Evolutionary conservation across 2,329 filamentous ascomycete species (phyloP), one percentile per base, ranked within the genome.

Genomic region (Fusarium goolgardi): DNA sequence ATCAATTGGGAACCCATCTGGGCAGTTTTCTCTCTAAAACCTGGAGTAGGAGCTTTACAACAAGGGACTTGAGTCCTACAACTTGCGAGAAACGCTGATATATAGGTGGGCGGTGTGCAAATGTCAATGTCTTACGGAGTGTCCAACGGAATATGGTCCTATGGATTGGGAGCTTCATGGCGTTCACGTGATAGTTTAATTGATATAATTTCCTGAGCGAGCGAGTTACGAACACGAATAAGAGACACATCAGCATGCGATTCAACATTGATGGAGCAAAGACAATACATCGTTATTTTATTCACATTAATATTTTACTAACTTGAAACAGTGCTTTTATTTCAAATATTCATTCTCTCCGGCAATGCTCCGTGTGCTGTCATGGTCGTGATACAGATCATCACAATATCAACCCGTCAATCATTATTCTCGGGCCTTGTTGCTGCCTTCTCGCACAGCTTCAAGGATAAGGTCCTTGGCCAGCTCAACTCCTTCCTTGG

Each of bases 401-500:
- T 16, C 31, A 40, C 25, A 47, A 47, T 64, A 43, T 63, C 27
- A 54, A 40, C 55, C 53, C 53, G 35, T 59, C 20, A 58, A 46
- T 55, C 37, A 69, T 70, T 73, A 74, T 58, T 79, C 77, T 49
- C 71, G 73, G n/a, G 73, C 45, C 72, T 77, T 78, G 72, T 71
- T 78, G 41, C 78, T 67, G 27, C 88, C 90, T 58, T 90, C 88
- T 55, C 86, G 85, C 13, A 98, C 91, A 67, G 94, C 92, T 63
- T 93, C 89, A 65, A 99, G 82, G 65, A 99, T 97, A 77, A 97
- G 84, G 62, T 97, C 90, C 82, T 91, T 94, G 50, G 96, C 96
- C 78, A 91, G 86, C 80, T 97, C 93, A 37, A 97, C 88, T 15
- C 92, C 93, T 18, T 93, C 91, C 75, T 87, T 87, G 56, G 85